Percentiles rank a stretch among this genome's conserved stretches.
phyloP scores from a whole-genome alignment of 768 basidiomycete genomes.

The Daedaleopsis sinensis region DNA sequence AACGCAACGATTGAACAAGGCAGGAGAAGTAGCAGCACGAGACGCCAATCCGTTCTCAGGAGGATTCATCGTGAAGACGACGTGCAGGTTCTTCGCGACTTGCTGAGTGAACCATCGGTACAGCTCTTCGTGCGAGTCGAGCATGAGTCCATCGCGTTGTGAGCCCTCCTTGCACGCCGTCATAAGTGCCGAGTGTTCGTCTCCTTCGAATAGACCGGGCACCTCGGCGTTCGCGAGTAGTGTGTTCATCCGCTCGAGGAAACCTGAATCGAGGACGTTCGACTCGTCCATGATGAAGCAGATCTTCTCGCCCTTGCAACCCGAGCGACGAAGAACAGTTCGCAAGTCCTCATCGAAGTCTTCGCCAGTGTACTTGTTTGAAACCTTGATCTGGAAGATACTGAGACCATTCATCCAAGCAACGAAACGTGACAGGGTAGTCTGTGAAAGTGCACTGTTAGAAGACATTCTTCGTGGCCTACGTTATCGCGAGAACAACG shows the following conservation, averaged over 20 bases:
- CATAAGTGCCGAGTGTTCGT: slow-evolving; percentile 97
- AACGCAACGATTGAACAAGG: slow-evolving; percentile 98
- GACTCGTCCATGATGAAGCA: slow-evolving; percentile 99
- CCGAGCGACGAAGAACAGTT: slow-evolving; percentile 90
- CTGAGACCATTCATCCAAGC: slow-evolving; percentile 99
- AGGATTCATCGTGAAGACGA: slow-evolving; percentile 99
- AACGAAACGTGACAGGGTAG: slow-evolving; percentile 95
- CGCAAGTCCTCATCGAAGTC: slow-evolving; percentile 99
- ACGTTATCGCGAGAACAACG: neutral
- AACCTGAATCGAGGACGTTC: slow-evolving; percentile 97
- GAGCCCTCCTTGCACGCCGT: slow-evolving; percentile 99
- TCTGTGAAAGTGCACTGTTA: slow-evolving; percentile 51
- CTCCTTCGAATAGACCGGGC: slow-evolving; percentile 99
- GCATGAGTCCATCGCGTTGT: slow-evolving; percentile 97
- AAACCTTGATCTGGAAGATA: slow-evolving; percentile 99
- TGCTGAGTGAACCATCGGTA: slow-evolving; percentile 99
- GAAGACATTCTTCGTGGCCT: neutral
- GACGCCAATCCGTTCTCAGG: slow-evolving; percentile 95
- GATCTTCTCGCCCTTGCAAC: slow-evolving; percentile 98
- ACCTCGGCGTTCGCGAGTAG: slow-evolving; percentile 99
- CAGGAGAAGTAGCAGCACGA: slow-evolving; percentile 95
- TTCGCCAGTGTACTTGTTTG: slow-evolving; percentile 97
- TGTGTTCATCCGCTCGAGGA: slow-evolving; percentile 99
- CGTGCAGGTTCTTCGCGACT: slow-evolving; percentile 96
- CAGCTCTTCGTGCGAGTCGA: slow-evolving; percentile 96